Conservation (phyloP, 2,329 filamentous ascomycete species). For the Sclerotinia minor region DNA sequence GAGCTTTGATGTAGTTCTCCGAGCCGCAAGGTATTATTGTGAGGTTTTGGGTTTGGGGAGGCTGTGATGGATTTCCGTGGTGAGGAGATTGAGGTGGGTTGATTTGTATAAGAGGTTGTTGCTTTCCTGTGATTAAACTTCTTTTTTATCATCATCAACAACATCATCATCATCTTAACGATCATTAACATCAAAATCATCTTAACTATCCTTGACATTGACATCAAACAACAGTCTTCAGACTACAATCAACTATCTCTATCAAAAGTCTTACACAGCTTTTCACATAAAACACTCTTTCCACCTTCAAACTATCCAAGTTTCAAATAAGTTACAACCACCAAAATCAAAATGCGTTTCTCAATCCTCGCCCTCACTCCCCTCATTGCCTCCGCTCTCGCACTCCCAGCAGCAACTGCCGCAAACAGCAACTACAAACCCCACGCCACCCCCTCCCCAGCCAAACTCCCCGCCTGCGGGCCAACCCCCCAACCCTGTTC, state of each 20-base stretch:
- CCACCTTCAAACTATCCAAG: not conserved
- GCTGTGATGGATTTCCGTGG: not conserved
- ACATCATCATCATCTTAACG: not conserved
- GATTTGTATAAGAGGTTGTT: constrained; percentile 7
- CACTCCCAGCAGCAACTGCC: not conserved
- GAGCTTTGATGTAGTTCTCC: not conserved
- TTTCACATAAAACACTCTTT: not conserved
- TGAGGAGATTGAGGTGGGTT: not conserved
- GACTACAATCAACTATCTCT: not conserved
- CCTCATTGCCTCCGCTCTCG: not conserved
- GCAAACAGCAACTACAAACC: not conserved
- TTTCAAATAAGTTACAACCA: not conserved
- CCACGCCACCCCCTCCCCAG: not conserved
- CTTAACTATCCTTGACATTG: not conserved
- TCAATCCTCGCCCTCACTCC: constrained; percentile 13
- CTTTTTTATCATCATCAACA: not conserved
- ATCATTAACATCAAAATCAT: too few species aligned
- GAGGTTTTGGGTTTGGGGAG: not conserved
- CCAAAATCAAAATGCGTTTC: constrained; percentile 6
- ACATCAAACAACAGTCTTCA: not conserved
- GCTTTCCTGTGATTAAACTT: not conserved
- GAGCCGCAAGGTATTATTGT: not conserved
- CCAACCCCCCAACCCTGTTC: constrained; percentile 1
- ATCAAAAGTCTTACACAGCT: not conserved
- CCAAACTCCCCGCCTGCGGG: constrained; percentile 6